Conservation (phyloP, 2,329 filamentous ascomycete species). For the Knufia fluminis region DNA sequence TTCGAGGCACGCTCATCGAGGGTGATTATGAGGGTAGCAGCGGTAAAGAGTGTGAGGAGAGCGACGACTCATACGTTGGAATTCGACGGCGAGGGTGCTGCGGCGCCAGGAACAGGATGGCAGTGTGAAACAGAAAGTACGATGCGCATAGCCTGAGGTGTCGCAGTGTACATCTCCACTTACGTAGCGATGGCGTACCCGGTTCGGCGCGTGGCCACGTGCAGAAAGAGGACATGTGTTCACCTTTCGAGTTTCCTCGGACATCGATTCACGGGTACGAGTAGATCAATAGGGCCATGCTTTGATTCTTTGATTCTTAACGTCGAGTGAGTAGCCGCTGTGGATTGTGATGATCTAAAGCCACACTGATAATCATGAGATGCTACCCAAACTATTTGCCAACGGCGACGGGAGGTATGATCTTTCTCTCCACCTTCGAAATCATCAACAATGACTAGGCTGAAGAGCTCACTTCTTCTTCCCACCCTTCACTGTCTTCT, state of each 20-base stretch:
- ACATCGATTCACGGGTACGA: too few species aligned
- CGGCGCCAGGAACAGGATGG: too few species aligned
- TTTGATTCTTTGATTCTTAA: too few species aligned
- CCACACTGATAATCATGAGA: background rate
- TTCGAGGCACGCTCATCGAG: slow-evolving; percentile 43
- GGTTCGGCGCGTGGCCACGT: slow-evolving; percentile 1
- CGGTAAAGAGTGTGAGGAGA: background rate
- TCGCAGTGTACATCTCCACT: too few species aligned
- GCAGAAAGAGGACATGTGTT: background rate
- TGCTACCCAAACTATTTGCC: background rate
- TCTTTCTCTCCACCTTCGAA: too few species aligned
- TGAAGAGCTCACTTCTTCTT: slow-evolving; percentile 12
- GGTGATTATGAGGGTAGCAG: background rate
- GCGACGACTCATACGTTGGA: background rate
- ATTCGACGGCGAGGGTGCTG: background rate
- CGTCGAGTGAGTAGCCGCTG: too few species aligned
- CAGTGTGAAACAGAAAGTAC: too few species aligned
- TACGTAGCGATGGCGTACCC: background rate
- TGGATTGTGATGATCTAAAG: too few species aligned
- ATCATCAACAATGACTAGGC: background rate
- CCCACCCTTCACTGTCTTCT: slow-evolving; percentile 26
- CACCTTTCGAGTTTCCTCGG: background rate
- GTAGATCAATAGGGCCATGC: too few species aligned
- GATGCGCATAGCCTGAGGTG: too few species aligned
- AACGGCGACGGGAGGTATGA: background rate